Evolutionary conservation across 106 monocot genomes (phyloP).

Genomic region (Dendrobium huoshanense): DNA sequence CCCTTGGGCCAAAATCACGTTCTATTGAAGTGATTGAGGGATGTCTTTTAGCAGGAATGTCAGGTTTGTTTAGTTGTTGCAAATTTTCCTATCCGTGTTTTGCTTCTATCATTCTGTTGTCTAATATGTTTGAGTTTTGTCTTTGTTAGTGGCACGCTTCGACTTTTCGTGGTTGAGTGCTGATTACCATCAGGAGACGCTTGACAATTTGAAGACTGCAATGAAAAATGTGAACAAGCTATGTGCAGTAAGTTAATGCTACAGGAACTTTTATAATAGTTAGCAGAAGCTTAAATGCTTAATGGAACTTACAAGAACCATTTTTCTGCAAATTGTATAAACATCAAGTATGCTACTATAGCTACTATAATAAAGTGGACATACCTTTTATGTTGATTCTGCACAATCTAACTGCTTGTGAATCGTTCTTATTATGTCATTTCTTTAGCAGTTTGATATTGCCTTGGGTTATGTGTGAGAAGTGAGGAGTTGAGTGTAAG

Average conservation of each 20-base stretch:
- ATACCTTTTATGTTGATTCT: too few relatives aligned
- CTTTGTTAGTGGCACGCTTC: constrained; percentile 69
- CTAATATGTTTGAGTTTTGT: neutral
- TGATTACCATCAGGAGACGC: constrained; percentile 81
- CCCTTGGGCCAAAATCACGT: constrained; percentile 71
- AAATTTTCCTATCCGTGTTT: neutral
- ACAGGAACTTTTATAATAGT: neutral
- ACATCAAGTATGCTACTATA: neutral
- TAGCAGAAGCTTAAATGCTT: neutral
- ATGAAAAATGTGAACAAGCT: constrained; percentile 60
- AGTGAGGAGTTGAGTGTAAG: too few relatives aligned
- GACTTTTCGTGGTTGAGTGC: constrained; percentile 72
- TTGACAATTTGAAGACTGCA: constrained; percentile 69
- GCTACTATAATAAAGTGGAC: too few relatives aligned
- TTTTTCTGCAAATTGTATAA: neutral
- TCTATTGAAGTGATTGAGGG: constrained; percentile 61
- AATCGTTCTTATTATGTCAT: too few relatives aligned
- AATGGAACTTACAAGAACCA: neutral
- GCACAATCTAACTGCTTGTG: too few relatives aligned
- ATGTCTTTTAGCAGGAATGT: constrained; percentile 70
- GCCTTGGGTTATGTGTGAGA: too few relatives aligned
- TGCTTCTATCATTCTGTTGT: neutral
- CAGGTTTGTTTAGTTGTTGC: constrained; percentile 41
- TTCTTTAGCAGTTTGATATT: too few relatives aligned
- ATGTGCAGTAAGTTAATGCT: constrained; percentile 61